Percentiles rank a stretch among this genome's conserved stretches.
phyloP scores from a whole-genome alignment of 2,329 filamentous ascomycete species.

The Raffaelea deltoideospora region DNA sequence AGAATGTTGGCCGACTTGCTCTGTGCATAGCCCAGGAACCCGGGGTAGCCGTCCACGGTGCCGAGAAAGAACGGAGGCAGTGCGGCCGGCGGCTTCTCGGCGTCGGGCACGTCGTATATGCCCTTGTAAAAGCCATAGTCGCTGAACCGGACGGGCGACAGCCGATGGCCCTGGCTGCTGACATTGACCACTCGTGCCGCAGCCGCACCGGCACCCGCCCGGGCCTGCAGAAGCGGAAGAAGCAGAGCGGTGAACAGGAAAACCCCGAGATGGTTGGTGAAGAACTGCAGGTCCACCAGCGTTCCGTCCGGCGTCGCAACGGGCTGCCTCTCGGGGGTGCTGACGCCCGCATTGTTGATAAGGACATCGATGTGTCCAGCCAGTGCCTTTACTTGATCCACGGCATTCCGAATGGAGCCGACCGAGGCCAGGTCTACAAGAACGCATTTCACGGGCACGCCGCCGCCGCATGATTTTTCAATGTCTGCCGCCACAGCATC shows the following conservation, averaged over 20 bases:
- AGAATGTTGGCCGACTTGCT: slow-evolving; percentile 32
- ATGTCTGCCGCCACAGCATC: slow-evolving; percentile 24
- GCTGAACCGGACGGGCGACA: slow-evolving; percentile 24
- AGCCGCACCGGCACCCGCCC: slow-evolving; percentile 14
- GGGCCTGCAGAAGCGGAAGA: slow-evolving; percentile 22
- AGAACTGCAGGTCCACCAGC: slow-evolving; percentile 11
- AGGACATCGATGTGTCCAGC: slow-evolving; percentile 21
- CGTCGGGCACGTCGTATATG: slow-evolving; percentile 18
- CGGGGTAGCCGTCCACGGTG: slow-evolving; percentile 11
- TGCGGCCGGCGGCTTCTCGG: slow-evolving; percentile 6
- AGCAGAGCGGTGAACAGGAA: slow-evolving; percentile 31
- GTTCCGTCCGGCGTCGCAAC: slow-evolving; percentile 16
- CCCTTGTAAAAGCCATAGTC: slow-evolving; percentile 24
- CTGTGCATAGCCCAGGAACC: slow-evolving; percentile 28
- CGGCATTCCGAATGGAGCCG: slow-evolving; percentile 18
- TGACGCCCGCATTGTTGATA: slow-evolving; percentile 27
- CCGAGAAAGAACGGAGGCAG: slow-evolving; percentile 3
- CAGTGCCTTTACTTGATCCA: slow-evolving; percentile 14
- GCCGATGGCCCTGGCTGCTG: slow-evolving; percentile 21
- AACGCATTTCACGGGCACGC: slow-evolving; percentile 13
- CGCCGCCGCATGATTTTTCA: slow-evolving; percentile 7
- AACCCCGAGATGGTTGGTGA: slow-evolving; percentile 29
- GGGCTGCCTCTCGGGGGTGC: slow-evolving; percentile 17
- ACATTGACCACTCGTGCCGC: slow-evolving; percentile 23
- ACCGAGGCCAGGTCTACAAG: slow-evolving; percentile 19